Percentiles rank a stretch among this genome's conserved stretches.
Evolutionary conservation across 345 rosid genomes (phyloP).

Genomic region (Citrus medica): DNA sequence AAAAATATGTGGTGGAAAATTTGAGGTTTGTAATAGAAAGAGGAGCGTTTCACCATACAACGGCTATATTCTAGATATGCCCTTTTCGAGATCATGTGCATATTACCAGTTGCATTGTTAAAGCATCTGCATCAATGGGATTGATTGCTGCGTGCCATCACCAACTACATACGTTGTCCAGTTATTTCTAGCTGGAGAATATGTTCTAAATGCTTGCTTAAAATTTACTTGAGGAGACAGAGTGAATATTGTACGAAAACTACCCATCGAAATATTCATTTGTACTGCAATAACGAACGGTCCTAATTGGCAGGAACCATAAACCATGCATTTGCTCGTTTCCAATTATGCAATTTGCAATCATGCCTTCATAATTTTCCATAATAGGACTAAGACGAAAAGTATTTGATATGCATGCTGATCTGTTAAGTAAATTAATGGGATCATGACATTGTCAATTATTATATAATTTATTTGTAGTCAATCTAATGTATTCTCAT

Average conservation of each 20-base stretch:
- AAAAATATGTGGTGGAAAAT: not conserved
- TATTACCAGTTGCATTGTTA: conserved; percentile 10
- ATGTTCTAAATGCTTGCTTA: conserved; percentile 9
- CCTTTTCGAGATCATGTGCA: not conserved
- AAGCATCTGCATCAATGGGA: conserved; percentile 17
- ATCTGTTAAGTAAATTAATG: not conserved
- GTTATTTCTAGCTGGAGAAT: conserved; percentile 7
- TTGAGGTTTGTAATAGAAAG: not conserved
- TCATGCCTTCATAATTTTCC: not conserved
- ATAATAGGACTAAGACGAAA: not conserved
- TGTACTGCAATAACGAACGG: not conserved
- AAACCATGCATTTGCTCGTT: not conserved
- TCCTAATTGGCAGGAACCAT: not conserved
- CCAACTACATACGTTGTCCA: not conserved
- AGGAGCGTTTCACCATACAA: not conserved
- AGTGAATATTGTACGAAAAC: not conserved
- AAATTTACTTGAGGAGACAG: not conserved
- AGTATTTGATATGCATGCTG: not conserved
- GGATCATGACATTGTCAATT: not conserved
- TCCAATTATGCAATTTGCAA: not conserved
- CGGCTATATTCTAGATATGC: not conserved
- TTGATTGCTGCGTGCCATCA: not conserved
- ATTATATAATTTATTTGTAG: not conserved
- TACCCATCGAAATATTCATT: not conserved
- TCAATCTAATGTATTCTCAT: not conserved